Evolutionary conservation across 345 rosid species (phyloP).

Genomic region (Salix brachista): DNA sequence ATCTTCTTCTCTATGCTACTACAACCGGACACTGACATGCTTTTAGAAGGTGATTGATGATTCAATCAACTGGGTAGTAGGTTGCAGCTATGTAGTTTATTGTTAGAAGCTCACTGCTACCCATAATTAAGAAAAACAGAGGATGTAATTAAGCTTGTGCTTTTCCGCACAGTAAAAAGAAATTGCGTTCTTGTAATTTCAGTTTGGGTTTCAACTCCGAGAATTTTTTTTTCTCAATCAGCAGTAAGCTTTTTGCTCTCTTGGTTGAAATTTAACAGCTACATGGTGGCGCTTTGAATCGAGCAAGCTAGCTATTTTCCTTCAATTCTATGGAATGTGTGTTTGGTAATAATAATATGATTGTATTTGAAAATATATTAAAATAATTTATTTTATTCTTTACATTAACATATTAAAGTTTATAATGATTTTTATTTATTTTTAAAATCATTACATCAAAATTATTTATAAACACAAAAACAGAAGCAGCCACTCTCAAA

Average conservation of each 20-base stretch:
- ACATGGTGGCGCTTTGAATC: neutral
- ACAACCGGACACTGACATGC: neutral
- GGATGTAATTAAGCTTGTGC: slow-evolving; percentile 23
- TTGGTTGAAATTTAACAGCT: too few relatives aligned
- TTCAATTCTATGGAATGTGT: neutral
- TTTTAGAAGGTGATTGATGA: neutral
- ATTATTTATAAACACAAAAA: too few relatives aligned
- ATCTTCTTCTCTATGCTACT: slow-evolving; percentile 5
- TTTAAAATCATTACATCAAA: too few relatives aligned
- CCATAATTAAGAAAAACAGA: slow-evolving; percentile 1
- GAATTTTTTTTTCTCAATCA: too few relatives aligned
- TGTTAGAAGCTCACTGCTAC: slow-evolving; percentile 34
- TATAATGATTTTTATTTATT: too few relatives aligned
- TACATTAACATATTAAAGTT: too few relatives aligned
- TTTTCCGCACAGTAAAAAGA: slow-evolving; percentile 4
- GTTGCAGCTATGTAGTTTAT: slow-evolving; percentile 35
- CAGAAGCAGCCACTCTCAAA: too few relatives aligned
- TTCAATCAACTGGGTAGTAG: slow-evolving; percentile 13
- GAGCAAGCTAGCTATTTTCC: neutral
- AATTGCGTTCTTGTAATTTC: neutral
- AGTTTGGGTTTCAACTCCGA: too few relatives aligned
- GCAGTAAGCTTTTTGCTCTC: neutral
- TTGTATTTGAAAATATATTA: too few relatives aligned
- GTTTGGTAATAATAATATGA: too few relatives aligned
- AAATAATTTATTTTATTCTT: too few relatives aligned